Evolutionary conservation across 2,329 filamentous ascomycete genomes (phyloP), one percentile per base, ranked within the genome.

Genomic region (Camillea tinctor): DNA sequence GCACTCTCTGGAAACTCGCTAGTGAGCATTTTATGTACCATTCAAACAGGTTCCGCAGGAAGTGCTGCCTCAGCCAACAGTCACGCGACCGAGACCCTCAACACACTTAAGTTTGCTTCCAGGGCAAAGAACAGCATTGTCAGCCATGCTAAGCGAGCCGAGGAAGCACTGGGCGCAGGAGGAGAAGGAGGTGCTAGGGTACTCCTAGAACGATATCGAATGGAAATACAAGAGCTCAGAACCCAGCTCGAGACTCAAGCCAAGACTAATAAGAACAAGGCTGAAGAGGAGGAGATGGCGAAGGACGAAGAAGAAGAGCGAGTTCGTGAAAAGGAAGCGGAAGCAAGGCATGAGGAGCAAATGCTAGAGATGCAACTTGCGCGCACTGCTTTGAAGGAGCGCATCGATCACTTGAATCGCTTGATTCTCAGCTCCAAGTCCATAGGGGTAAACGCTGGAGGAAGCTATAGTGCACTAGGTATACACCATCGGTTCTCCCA

Each of bases 351-450:
- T 68, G 93, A 97, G 72, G 95, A 98, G 78, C 95, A 99, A 75
- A 94, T 99, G 84, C 82, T 99, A 57, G 95, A 99, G 76, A 98
- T 99, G 91, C 95, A 99, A 74, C 84, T 99, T 52, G 95, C 95
- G 30, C 88, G 95, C 50, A 99, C 95, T 0, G 95, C 95, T 0
- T 79, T 99, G 57, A 99, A 98, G 75, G 95, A 99, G 79, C 89
- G 95, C 26, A 99, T 99, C 69, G 93, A 97, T 73, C 95, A 99
- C 75, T 82, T 99, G 52, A 99, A 98, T 76, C 88, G 94, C 53
- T 81, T 99, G 54, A 98, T 99, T 65, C 79, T 99, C 61, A 96
- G 92, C 73, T 98, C 94, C 17, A 97, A 97, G 73, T 98, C 94
- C 4, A 90, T 92, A 5, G 95, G 95, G 4, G 95, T 99, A 58